Conservation (phyloP, 2,329 filamentous ascomycete species). For the Diaporthe citrichinensis region DNA sequence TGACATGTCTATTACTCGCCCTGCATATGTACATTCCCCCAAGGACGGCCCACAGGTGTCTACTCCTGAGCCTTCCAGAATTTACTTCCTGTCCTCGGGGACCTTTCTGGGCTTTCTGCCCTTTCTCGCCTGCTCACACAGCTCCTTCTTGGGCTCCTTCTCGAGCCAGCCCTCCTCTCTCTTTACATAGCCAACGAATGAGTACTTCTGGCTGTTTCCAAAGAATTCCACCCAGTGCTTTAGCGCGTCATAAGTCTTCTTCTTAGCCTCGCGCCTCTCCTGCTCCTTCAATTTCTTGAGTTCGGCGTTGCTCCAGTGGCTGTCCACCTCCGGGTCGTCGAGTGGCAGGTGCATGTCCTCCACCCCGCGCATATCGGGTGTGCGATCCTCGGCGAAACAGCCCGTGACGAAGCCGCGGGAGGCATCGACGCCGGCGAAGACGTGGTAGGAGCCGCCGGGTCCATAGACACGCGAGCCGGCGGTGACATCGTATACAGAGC, state of each 20-base stretch:
- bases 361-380: slow-evolving; percentile 86
- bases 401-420: slow-evolving; percentile 91
- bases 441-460: slow-evolving; percentile 86
- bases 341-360: slow-evolving; percentile 86
- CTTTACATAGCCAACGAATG: slow-evolving; percentile 81
- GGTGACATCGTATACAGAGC: slow-evolving; percentile 88
- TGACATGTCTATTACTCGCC: neutral
- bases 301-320: slow-evolving; percentile 67
- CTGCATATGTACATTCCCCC: neutral
- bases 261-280: slow-evolving; percentile 76
- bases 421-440: slow-evolving; percentile 90
- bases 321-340: slow-evolving; percentile 74
- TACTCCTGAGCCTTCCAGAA: neutral
- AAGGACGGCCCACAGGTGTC: neutral
- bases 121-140: slow-evolving; percentile 81
- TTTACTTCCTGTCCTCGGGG: slow-evolving; percentile 54
- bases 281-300: slow-evolving; percentile 67
- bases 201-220: slow-evolving; percentile 83
- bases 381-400: slow-evolving; percentile 90
- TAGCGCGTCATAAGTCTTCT: slow-evolving; percentile 76
- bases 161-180: slow-evolving; percentile 73
- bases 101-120: slow-evolving; percentile 68
- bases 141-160: slow-evolving; percentile 70
- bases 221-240: slow-evolving; percentile 91
- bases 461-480: slow-evolving; percentile 79